These are phyloP conservation scores for Dissophora ornata DNA, from an alignment of 192 early-diverging fungal genomes.

Conservation along the genomic window DNA sequence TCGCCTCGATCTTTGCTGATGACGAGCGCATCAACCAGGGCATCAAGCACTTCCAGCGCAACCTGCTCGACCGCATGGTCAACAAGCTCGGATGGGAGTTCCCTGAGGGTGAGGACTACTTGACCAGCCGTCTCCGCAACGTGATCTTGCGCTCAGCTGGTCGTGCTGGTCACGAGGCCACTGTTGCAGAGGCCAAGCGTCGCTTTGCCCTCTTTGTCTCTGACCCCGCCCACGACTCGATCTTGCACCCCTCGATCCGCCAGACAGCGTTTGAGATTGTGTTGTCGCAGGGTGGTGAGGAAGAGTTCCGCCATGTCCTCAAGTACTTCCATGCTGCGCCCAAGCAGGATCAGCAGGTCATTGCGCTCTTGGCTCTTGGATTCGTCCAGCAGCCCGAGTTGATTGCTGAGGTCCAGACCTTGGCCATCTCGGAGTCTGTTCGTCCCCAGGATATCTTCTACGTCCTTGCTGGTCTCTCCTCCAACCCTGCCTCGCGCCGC, in stretches of 20 bases:
- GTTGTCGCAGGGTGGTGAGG: slow-evolving; percentile 69
- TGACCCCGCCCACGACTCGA: slow-evolving; percentile 68
- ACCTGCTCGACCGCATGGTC: slow-evolving; percentile 80
- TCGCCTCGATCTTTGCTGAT: slow-evolving; percentile 75
- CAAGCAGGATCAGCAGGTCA: slow-evolving; percentile 76
- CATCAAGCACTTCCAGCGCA: slow-evolving; percentile 76
- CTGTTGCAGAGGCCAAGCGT: slow-evolving; percentile 74
- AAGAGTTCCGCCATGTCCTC: slow-evolving; percentile 72
- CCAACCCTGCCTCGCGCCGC: slow-evolving; percentile 67
- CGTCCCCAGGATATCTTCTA: slow-evolving; percentile 80
- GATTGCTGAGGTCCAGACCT: slow-evolving; percentile 70
- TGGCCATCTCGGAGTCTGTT: slow-evolving; percentile 75
- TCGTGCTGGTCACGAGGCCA: slow-evolving; percentile 70
- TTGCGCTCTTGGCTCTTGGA: slow-evolving; percentile 76
- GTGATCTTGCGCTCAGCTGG: slow-evolving; percentile 82
- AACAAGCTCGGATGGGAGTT: slow-evolving; percentile 85
- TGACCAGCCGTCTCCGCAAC: slow-evolving; percentile 79
- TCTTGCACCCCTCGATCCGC: slow-evolving; percentile 80
- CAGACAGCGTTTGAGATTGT: slow-evolving; percentile 78
- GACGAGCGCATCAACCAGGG: slow-evolving; percentile 70
- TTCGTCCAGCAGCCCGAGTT: slow-evolving; percentile 68
- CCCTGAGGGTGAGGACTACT: slow-evolving; percentile 76
- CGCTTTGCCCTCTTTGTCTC: slow-evolving; percentile 78
- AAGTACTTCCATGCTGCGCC: slow-evolving; percentile 69
- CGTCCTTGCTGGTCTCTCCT: slow-evolving; percentile 57